Base-by-base conservation (phyloP, 495 filamentous ascomycete genomes). In the Penicillium longicatenatum region DNA sequence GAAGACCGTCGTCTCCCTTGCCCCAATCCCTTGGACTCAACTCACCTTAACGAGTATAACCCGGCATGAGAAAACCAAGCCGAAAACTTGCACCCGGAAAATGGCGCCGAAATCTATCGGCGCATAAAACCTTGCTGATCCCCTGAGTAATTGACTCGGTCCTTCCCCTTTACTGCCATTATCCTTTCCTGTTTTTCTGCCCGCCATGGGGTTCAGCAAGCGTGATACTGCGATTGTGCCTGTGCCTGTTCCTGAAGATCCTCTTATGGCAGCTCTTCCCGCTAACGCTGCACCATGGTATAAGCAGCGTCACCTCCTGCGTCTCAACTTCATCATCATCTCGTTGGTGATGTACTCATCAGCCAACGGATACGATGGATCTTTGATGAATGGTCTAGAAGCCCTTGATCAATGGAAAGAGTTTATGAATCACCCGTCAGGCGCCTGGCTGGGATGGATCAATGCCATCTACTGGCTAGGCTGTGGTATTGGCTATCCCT, bases 391-490 rank as follows among this genome's bases (percentile, higher is more conserved):
- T 43, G 69, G 72, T 45, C 70, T 76, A 12, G 58, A 73, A 35
- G 64, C 70, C 7, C 59, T 76, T 37, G 55, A 65, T 14, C 69
- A 70, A 56, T 76, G 72, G 71, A 63, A 69, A 24, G 47, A 7
- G 0, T 76, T 73, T 57, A 69, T 76, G 65, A 19, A 71, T 11
- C 50, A 82, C 57, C 86, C 86, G 1, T 52, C 71, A 12, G 82
- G 82, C 5, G 72, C 79, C 7, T 68, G 71, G 63, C 79, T 86
- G 21, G 86, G 86, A 65, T 80, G 86, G 44, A 78, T 90, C 39
- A 84, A 59, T 20, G 58, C 54, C 14, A 79, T 89, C 61, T 84
- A 88, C 75, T 84, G 82, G 66, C 82, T 88, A 47, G 85, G 85
- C 61, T 80, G 76, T 61, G 76, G 86, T 55, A 71, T 75, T 52